Conservation (phyloP, 2,329 filamentous ascomycete species). For the Ophiosphaerella narmari region DNA sequence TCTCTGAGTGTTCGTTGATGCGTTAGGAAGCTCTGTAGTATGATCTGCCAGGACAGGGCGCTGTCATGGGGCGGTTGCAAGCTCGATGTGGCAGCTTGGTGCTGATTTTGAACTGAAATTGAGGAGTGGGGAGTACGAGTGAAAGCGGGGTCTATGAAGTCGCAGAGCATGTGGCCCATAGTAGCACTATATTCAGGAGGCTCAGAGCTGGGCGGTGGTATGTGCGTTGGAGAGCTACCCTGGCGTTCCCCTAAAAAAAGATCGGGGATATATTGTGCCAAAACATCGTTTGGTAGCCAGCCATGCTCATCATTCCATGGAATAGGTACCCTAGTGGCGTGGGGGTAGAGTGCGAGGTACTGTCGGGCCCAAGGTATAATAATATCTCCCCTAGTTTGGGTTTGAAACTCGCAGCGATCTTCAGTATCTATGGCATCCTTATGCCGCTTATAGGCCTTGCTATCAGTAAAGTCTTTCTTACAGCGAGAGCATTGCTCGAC, state of each 20-base stretch:
- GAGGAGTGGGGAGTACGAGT: not conserved
- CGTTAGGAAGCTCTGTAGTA: not conserved
- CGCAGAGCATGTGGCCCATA: not conserved
- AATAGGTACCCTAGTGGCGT: not conserved
- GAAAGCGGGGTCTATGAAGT: not conserved
- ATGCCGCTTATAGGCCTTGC: not conserved
- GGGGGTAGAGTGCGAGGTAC: conserved; percentile 4
- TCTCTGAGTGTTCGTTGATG: not conserved
- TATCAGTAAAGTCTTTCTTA: conserved; percentile 1
- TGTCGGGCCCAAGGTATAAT: not conserved
- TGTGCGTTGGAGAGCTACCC: not conserved
- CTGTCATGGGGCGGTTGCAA: not conserved
- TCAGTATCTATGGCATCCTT: not conserved
- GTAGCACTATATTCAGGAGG: not conserved
- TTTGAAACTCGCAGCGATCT: not conserved
- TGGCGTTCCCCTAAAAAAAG: not conserved
- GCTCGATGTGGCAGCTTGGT: not conserved
- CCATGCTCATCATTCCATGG: not conserved
- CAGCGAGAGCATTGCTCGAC: conserved; percentile 4
- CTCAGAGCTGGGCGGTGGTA: too few species aligned
- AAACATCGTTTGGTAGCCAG: not conserved
- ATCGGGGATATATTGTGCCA: not conserved
- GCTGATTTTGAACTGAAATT: not conserved
- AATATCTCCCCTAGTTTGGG: conserved; percentile 1
- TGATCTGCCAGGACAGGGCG: not conserved